These are phyloP conservation scores for Apiospora sp. DNA, from an alignment of 2,329 filamentous ascomycete species.

Conservation along the genomic window DNA sequence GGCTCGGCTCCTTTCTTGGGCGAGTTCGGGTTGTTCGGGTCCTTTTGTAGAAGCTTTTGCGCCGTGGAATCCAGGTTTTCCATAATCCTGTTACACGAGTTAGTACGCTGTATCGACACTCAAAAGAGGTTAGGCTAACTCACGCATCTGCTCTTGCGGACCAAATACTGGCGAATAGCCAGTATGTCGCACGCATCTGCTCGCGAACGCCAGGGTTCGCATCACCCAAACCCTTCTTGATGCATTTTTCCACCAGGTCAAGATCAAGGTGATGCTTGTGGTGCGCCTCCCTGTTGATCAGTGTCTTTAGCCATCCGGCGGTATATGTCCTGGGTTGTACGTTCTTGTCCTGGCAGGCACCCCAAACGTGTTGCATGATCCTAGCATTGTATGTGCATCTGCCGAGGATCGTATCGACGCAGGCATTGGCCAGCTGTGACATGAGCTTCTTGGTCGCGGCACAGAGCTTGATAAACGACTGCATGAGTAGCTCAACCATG, in stretches of 20 bases:
- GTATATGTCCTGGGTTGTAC: conserved; percentile 83
- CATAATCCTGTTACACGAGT: conserved; percentile 71
- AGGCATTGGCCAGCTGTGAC: conserved; percentile 81
- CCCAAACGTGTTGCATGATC: conserved; percentile 85
- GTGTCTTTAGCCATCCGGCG: conserved; percentile 82
- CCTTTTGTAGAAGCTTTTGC: conserved; percentile 81
- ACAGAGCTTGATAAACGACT: conserved; percentile 88
- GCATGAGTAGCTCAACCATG: conserved; percentile 89
- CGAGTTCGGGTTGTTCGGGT: conserved; percentile 81
- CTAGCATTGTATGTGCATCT: conserved; percentile 81
- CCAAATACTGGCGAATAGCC: conserved; percentile 83
- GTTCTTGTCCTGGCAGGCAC: conserved; percentile 91
- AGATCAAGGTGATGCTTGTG: conserved; percentile 86
- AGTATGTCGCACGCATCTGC: conserved; percentile 84
- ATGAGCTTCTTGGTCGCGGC: conserved; percentile 92
- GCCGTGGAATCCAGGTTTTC: conserved; percentile 79
- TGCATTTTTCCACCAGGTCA: conserved; percentile 84
- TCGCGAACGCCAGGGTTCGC: conserved; percentile 91
- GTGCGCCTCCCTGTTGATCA: conserved; percentile 78
- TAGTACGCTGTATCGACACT: conserved; percentile 29
- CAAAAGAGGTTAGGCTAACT: conserved; percentile 44
- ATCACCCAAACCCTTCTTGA: conserved; percentile 89
- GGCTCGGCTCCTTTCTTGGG: conserved; percentile 59
- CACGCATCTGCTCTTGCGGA: conserved; percentile 77
- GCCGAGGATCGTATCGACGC: conserved; percentile 81